These are phyloP conservation scores for Trichophyton verrucosum DNA, from an alignment of 2,329 filamentous ascomycete species.

Conservation along the genomic window DNA sequence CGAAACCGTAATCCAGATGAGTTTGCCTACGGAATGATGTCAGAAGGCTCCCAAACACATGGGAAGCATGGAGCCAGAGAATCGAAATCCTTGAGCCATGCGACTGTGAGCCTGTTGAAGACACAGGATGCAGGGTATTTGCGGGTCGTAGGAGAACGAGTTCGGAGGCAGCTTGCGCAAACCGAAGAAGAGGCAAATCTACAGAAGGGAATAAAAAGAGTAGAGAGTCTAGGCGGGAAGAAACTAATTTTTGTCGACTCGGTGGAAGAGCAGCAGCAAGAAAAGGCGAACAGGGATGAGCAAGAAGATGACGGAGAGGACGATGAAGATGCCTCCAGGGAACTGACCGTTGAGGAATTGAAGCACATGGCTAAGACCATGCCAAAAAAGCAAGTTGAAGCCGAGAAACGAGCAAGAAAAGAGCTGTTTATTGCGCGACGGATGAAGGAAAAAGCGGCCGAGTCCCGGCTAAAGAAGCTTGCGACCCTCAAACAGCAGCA, in stretches of 20 bases:
- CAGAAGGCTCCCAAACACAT: conserved; percentile 30
- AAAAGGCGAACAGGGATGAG: conserved; percentile 18
- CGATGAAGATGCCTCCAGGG: conserved; percentile 15
- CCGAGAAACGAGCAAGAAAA: conserved; percentile 28
- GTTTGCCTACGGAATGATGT: conserved; percentile 55
- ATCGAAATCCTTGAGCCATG: conserved; percentile 39
- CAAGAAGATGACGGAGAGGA: conserved; percentile 16
- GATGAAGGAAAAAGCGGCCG: conserved; percentile 38
- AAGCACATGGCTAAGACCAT: conserved; percentile 20
- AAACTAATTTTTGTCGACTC: conserved; percentile 32
- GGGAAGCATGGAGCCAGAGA: conserved; percentile 36
- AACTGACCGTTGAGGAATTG: conserved; percentile 9
- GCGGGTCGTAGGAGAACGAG: conserved; percentile 45
- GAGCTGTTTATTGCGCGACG: conserved; percentile 32
- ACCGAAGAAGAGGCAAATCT: conserved; percentile 35
- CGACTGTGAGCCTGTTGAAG: conserved; percentile 52
- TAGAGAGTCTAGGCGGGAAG: conserved; percentile 17
- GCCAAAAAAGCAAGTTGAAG: conserved; percentile 34
- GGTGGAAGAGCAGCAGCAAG: conserved; percentile 25
- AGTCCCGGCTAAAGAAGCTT: conserved; percentile 39
- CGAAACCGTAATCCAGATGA: conserved; percentile 53
- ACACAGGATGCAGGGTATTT: conserved; percentile 54
- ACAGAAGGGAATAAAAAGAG: conserved; percentile 22
- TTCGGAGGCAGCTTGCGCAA: conserved; percentile 42
- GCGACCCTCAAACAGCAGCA: conserved; percentile 43